These are phyloP conservation scores for Diaporthe humulicola DNA, from an alignment of 2,329 filamentous ascomycete genomes.

Conservation along the genomic window DNA sequence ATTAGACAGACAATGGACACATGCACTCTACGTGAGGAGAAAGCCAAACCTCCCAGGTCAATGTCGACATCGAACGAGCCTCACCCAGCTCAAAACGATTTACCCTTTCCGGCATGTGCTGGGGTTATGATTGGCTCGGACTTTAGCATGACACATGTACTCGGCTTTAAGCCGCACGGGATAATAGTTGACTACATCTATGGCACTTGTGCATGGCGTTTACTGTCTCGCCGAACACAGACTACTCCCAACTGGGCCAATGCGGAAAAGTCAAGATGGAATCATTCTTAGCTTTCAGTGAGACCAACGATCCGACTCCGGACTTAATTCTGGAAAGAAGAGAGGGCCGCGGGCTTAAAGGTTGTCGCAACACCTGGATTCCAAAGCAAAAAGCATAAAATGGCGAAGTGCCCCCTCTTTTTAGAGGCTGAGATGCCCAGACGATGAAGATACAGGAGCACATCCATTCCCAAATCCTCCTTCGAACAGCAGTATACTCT, in stretches of 20 bases:
- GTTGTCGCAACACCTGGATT: neutral
- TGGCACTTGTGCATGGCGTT: constrained; percentile 8
- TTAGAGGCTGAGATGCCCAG: neutral
- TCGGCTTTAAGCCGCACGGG: neutral
- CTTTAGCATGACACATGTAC: neutral
- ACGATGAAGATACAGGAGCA: neutral
- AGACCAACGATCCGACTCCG: neutral
- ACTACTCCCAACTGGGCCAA: neutral
- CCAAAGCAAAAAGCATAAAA: neutral
- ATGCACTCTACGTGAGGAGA: neutral
- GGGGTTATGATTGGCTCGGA: constrained; percentile 22
- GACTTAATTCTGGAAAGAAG: neutral
- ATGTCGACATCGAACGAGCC: neutral
- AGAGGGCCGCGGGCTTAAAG: neutral
- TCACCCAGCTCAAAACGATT: neutral
- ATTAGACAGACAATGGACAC: neutral
- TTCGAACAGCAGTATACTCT: neutral
- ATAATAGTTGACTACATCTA: neutral
- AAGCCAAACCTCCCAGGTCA: neutral
- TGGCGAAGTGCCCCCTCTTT: no score
- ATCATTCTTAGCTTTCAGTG: neutral
- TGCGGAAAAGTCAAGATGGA: neutral
- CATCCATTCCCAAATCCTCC: neutral
- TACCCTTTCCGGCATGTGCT: constrained; percentile 3
- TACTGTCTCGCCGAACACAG: neutral